Conservation (phyloP, 495 filamentous ascomycete genomes). For the Trichocladium uniseriatum region DNA sequence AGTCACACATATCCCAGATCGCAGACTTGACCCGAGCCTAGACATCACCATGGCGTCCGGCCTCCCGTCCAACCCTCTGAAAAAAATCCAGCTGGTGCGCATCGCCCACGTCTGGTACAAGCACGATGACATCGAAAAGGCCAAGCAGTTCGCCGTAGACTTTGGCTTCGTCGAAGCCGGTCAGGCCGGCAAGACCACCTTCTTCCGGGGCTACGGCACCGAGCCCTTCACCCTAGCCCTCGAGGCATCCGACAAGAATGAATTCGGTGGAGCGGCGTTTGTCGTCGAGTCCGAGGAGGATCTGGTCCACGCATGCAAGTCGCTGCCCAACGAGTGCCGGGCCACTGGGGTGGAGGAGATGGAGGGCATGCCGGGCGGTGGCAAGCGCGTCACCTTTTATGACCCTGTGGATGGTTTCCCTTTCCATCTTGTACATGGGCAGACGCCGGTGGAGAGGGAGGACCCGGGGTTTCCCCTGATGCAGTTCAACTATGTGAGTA, state of each 20-base stretch:
- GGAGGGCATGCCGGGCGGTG: conserved; percentile 49
- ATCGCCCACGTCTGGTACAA: conserved; percentile 51
- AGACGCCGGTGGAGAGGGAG: conserved; percentile 29
- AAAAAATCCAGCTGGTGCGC: conserved; percentile 45
- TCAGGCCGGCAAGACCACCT: conserved; percentile 40
- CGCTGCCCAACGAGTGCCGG: conserved; percentile 32
- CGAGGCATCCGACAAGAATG: conserved; percentile 36
- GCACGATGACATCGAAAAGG: conserved; percentile 41
- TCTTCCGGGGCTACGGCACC: conserved; percentile 51
- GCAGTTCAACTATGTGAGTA: conserved; percentile 36
- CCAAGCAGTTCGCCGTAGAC: conserved; percentile 43
- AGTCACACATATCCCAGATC: too few relatives aligned
- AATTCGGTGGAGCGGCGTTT: conserved; percentile 47
- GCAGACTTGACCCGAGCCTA: too few relatives aligned
- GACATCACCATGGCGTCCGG: conserved; percentile 24
- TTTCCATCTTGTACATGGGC: conserved; percentile 50
- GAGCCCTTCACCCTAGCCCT: conserved; percentile 50
- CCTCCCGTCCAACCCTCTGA: conserved; percentile 16
- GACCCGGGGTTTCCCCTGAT: conserved; percentile 35
- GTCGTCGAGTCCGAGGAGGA: conserved; percentile 49
- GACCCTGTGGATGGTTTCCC: conserved; percentile 52
- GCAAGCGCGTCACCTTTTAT: conserved; percentile 46
- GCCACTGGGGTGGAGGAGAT: conserved; percentile 42
- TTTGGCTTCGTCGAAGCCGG: conserved; percentile 48
- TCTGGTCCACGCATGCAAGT: conserved; percentile 36